Evolutionary conservation across 2,329 filamentous ascomycete genomes (phyloP).

Genomic region (Didymella pomorum): DNA sequence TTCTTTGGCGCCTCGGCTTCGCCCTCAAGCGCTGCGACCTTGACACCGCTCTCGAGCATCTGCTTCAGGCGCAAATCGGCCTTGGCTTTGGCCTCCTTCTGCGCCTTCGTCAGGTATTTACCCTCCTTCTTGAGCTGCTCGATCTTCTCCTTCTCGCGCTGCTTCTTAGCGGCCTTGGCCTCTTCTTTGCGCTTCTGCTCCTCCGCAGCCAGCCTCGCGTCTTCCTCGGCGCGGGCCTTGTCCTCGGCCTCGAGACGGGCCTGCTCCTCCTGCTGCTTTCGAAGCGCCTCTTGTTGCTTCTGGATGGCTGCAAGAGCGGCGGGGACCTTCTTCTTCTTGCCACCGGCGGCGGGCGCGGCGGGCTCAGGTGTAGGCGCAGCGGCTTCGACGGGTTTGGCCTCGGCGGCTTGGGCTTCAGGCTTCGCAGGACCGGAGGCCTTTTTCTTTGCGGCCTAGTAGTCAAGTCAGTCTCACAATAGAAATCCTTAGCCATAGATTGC

Average conservation of each 20-base stretch:
- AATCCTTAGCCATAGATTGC: neutral
- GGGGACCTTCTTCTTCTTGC: slow-evolving; percentile 91
- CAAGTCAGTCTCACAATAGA: neutral
- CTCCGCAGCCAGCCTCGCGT: slow-evolving; percentile 70
- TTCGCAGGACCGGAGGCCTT: slow-evolving; percentile 63
- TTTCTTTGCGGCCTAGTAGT: slow-evolving; percentile 61
- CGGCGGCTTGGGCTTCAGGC: slow-evolving; percentile 50
- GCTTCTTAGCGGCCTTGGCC: slow-evolving; percentile 79
- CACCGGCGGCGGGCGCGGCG: slow-evolving; percentile 56
- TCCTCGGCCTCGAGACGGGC: slow-evolving; percentile 68
- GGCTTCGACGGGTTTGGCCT: slow-evolving; percentile 51
- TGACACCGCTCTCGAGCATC: slow-evolving; percentile 80
- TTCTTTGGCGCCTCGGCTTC: slow-evolving; percentile 80
- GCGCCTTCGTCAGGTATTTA: slow-evolving; percentile 85
- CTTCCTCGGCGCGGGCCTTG: slow-evolving; percentile 69
- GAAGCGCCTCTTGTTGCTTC: slow-evolving; percentile 83
- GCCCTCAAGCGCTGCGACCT: slow-evolving; percentile 65
- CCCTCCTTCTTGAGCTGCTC: slow-evolving; percentile 89
- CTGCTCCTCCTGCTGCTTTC: slow-evolving; percentile 69
- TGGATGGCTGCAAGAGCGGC: slow-evolving; percentile 76
- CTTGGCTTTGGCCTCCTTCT: slow-evolving; percentile 81
- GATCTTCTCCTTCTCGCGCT: slow-evolving; percentile 84
- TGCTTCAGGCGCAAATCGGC: slow-evolving; percentile 84
- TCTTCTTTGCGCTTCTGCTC: slow-evolving; percentile 75
- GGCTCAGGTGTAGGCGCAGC: slow-evolving; percentile 40